Evolutionary conservation across 805 yeast species (phyloP), one percentile per base, ranked within the genome.

Genomic region (Starmerella kuoi): DNA sequence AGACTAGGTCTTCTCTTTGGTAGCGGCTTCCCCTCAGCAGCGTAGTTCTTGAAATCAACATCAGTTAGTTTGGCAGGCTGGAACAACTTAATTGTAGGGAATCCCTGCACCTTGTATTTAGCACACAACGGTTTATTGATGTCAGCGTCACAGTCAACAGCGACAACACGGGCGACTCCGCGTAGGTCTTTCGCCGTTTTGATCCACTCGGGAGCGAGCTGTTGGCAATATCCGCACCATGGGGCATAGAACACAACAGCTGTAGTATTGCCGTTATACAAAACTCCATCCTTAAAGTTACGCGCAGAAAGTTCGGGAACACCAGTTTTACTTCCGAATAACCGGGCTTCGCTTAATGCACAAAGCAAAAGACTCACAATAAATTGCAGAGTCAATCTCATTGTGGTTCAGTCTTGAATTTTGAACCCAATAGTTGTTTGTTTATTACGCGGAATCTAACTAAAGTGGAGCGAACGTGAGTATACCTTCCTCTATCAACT

Each of bases 201-300:
- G 37, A 67, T 64, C 60, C 68, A 79, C 2, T 74, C 74, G 3
- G 80, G 77, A 45, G 76, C 73, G 38, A 88, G 64, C 44, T 75
- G 70, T 69, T 87, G 85, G 72, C 96, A 87, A 67, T 87, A 91
- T 15, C 95, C 95, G 70, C 96, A 87, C 96, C 97, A 88, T 60
- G 96, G 93, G 37, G 97, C 96, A 59, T 83, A 87, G 66, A 87
- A 88, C 68, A 84, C 82, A 43, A 88, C 94, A 44, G 87, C 53
- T 1, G 94, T 62, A 2, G 94, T 80, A 54, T 84, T 80, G 57
- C 85, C 85, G 2, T 93, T 68, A 19, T 67, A 60, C 33, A 75
- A 67, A 3, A 87, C 74, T 37, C 77, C 79, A 42, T 72, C 70
- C 47, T 78, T 75, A 56, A 86, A 86, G 40, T 66, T 77, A 8